Conservation (phyloP, 1,139 yeast species). For the Pichia inconspicua region DNA sequence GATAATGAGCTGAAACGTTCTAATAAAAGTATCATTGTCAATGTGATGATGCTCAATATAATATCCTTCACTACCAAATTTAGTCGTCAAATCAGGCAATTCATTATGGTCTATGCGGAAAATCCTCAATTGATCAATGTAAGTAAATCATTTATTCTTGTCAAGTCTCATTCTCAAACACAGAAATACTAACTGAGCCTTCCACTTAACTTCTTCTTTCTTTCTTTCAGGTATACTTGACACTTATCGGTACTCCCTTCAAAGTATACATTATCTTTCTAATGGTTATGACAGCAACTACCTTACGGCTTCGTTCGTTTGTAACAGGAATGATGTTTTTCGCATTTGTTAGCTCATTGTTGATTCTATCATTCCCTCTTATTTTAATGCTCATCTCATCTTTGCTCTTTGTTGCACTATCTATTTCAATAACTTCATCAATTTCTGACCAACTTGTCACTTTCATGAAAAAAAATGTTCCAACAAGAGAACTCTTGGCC, state of each 20-base stretch:
- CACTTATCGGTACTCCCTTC: constrained; percentile 1
- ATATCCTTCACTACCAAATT: neutral
- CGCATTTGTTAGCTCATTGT: neutral
- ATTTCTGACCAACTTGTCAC: neutral
- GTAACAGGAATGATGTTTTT: neutral
- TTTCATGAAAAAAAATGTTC: constrained; percentile 1
- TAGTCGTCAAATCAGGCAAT: neutral
- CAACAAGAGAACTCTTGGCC: constrained; percentile 16
- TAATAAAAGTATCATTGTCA: neutral
- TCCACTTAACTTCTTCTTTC: neutral
- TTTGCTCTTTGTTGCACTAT: constrained; percentile 1
- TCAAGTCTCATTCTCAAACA: neutral
- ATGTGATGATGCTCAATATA: neutral
- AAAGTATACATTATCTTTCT: neutral
- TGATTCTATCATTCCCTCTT: constrained; percentile 4
- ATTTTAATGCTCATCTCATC: constrained; percentile 2
- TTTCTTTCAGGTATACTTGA: constrained; percentile 4
- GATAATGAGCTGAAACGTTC: neutral
- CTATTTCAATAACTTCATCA: neutral
- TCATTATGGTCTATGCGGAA: neutral
- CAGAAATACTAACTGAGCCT: neutral
- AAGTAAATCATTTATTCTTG: neutral
- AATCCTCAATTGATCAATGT: neutral
- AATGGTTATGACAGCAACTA: constrained; percentile 1
- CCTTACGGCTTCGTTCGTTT: neutral